Base-by-base conservation (phyloP, 2,329 filamentous ascomycete genomes). In the Sarocladiaceae sp. region DNA sequence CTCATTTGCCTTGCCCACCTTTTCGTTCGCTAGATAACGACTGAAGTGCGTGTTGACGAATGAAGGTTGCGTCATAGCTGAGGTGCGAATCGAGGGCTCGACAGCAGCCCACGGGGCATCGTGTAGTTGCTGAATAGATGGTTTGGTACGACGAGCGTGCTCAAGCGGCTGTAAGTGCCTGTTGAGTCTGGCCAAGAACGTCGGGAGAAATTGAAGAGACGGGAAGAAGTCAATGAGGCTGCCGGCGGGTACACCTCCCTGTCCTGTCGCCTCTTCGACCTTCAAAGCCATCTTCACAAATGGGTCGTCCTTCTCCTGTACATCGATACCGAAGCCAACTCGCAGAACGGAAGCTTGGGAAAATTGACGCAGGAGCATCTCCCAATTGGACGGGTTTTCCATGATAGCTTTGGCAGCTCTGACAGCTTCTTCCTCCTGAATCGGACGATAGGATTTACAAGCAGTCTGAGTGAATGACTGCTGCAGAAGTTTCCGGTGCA, bases 171-270 rank as follows among this genome's bases (percentile, higher is more conserved):
- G 57, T 40, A 68, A 64, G 33, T 66, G 61, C n/a, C n/a, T n/a
- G n/a, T n/a, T n/a, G n/a, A n/a, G n/a, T n/a, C n/a, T n/a, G n/a
- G n/a, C n/a, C 2, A 64, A 58, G 57, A 37, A 72, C 25, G 65
- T 58, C 0, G 75, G 74, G n/a, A 78, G 56, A 54, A 68, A 67
- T 37, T 65, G 66, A 25, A 71, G 58, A n/a, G 68, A 62, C 0
- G 76, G 77, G 50, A 79, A 76, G 55, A 74, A 68, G 58, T 79
- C 76, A 13, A 78, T 71, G 2, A 74, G 62, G 2, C 70, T 73
- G 3, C 58, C 61, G 2, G 57, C 63, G 0, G 64, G 64, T 2
- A 62, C 61, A 10, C 65, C 66, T 3, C 62, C 60, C 28, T 66
- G 59, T 0, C 57, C 59, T 1, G 65, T 51, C 1, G 64, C 63